phyloP scores from a whole-genome alignment of 306 rosid species.

The Chamaecrista fasciculata region DNA sequence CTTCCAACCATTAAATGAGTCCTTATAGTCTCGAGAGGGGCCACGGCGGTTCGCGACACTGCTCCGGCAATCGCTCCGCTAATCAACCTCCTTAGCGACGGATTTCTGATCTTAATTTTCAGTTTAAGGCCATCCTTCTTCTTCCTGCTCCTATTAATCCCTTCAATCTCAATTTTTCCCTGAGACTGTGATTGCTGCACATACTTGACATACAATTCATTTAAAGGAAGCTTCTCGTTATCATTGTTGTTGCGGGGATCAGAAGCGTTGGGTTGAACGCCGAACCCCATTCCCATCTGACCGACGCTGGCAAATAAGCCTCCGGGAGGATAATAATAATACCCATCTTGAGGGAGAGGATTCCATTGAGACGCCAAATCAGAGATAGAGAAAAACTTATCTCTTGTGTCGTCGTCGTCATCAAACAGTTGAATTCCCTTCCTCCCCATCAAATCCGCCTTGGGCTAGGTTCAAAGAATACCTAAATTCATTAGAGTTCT shows the following conservation, averaged over 20 bases:
- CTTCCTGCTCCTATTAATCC: conserved; percentile 35
- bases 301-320: conserved; percentile 79
- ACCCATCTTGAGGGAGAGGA: conserved; percentile 27
- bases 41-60: conserved; percentile 79
- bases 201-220: conserved; percentile 58
- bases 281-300: conserved; percentile 79
- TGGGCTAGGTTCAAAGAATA: conserved; percentile 1
- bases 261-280: conserved; percentile 50
- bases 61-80: conserved; percentile 96
- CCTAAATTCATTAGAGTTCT: not conserved
- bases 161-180: conserved; percentile 54
- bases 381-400: conserved; percentile 55
- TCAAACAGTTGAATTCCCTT: conserved; percentile 47
- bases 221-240: conserved; percentile 53
- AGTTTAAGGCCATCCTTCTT: conserved; percentile 48
- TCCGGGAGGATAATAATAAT: conserved; percentile 40
- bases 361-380: conserved; percentile 66
- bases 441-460: conserved; percentile 62
- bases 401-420: conserved; percentile 46
- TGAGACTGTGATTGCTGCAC: conserved; percentile 42
- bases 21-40: conserved; percentile 95
- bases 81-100: conserved; percentile 72
- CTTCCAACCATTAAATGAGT: conserved; percentile 98
- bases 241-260: conserved; percentile 44
- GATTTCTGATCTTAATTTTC: conserved; percentile 62